Percentiles rank a stretch among this genome's conserved stretches.
Conservation (phyloP, 352 stramenopile genomes). For the Aphanomyces invadans region DNA sequence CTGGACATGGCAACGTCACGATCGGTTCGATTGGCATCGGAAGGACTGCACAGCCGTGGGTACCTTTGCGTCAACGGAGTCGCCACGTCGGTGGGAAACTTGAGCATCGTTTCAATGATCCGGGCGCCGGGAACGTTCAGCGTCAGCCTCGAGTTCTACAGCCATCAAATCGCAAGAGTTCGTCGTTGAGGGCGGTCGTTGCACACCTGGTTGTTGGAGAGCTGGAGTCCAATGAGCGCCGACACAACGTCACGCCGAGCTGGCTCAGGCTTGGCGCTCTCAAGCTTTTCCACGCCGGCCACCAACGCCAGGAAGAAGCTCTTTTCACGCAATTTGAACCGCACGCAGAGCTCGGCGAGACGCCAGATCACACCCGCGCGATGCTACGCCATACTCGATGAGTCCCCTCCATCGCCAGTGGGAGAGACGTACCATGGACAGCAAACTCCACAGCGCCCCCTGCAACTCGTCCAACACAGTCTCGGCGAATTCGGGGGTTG, state of each 20-base stretch:
- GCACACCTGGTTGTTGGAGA: slow-evolving; percentile 33
- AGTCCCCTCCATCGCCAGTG: neutral
- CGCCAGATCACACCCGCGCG: slow-evolving; percentile 70
- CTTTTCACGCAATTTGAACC: slow-evolving; percentile 44
- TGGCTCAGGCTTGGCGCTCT: slow-evolving; percentile 69
- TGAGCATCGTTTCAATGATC: slow-evolving; percentile 59
- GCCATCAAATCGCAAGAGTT: slow-evolving; percentile 28
- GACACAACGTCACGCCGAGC: slow-evolving; percentile 56
- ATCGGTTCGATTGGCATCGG: no score
- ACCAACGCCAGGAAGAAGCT: slow-evolving; percentile 47
- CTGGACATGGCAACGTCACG: no score
- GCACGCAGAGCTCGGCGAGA: slow-evolving; percentile 62
- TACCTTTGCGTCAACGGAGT: slow-evolving; percentile 37
- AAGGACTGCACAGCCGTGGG: no score
- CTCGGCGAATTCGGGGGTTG: slow-evolving; percentile 34
- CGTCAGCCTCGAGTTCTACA: slow-evolving; percentile 43
- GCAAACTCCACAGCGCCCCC: slow-evolving; percentile 52
- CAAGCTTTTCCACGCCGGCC: slow-evolving; percentile 60
- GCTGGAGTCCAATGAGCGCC: slow-evolving; percentile 52
- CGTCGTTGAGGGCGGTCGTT: no score
- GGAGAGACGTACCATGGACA: slow-evolving; percentile 35
- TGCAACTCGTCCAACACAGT: slow-evolving; percentile 55
- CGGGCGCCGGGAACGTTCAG: slow-evolving; percentile 73
- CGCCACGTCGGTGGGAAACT: slow-evolving; percentile 48
- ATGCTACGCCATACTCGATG: slow-evolving; percentile 21